Conservation (phyloP, 345 rosid genomes). For the Lagerstroemia speciosa region DNA sequence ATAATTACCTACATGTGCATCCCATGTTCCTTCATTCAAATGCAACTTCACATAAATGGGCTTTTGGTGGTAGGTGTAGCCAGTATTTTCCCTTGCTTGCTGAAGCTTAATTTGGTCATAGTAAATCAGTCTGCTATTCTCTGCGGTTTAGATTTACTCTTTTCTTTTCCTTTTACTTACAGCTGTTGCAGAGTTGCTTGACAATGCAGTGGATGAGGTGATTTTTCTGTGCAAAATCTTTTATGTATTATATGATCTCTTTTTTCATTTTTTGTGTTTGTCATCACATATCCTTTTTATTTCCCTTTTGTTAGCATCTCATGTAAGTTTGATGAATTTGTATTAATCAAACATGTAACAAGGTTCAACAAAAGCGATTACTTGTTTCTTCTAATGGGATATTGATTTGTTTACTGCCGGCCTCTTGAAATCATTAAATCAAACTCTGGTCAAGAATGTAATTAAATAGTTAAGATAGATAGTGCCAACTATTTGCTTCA, state of each 20-base stretch:
- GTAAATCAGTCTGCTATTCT: conserved; percentile 2
- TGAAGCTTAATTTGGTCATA: not conserved
- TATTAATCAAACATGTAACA: not conserved
- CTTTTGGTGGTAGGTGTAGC: conserved; percentile 73
- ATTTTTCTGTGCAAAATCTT: conserved; percentile 12
- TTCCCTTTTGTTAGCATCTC: not conserved
- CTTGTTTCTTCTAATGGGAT: not conserved
- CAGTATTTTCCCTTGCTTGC: not conserved
- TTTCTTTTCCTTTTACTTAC: conserved; percentile 22
- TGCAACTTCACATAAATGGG: conserved; percentile 99
- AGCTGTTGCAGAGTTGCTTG: conserved; percentile 94
- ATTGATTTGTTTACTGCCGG: not conserved
- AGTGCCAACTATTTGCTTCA: not conserved
- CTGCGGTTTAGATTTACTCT: conserved; percentile 4
- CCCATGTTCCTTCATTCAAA: conserved; percentile 98
- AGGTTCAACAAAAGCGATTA: not conserved
- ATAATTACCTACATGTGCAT: conserved; percentile 76
- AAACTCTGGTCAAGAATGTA: not conserved
- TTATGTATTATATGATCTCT: conserved; percentile 2
- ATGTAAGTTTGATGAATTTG: not conserved
- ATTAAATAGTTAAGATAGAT: not conserved
- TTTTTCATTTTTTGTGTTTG: not conserved
- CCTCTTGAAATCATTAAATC: not conserved
- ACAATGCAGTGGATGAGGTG: conserved; percentile 97
- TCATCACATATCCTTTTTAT: not conserved